Evolutionary conservation across 371 early-diverging fungal genomes (phyloP), one percentile per base, ranked within the genome.

Genomic region (Smittium mucronatum): DNA sequence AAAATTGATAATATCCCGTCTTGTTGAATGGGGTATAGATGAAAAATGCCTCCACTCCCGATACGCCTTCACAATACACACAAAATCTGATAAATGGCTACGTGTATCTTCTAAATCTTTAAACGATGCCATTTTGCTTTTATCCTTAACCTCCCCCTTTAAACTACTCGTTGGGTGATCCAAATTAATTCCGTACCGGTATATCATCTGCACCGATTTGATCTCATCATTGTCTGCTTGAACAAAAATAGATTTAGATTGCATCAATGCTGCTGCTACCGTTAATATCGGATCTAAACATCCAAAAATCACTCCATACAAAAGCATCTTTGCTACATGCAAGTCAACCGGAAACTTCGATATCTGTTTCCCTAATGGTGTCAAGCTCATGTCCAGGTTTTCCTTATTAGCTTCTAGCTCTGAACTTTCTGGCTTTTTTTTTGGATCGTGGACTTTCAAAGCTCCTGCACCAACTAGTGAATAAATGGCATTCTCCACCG

Each of bases 321-420:
- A 73, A 29, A 97, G 77, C 79, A 95, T 84, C 76, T 94, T 97
- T 72, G 93, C 93, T 30, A 94, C 85, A 63, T 87, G 82, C 25
- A 95, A 81, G 75, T 94, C 92, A n/a, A 95, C 87, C 0, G 97
- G 95, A 72, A 95, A 83, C 34, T 85, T 82, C 0, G 92, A 91
- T 81, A 99, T 78, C 76, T 92, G 92, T 29, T 83, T 80, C 2
- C 99, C 99, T 1, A 97, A 77, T 1, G 94, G 87, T 0, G 97
- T 97, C 68, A 99, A 75, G 29, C 66, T n/a, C 61, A 71, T 72
- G 0, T 69, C 65, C 29, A 25, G 33, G 31, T 59, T 8, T 64
- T 28, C 0, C 32, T 60, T 58, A 74, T 70, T 36, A 34, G 63
- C 28, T n/a, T 34, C 67, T 58, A 36, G 25, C 16, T 28, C 35